Evolutionary conservation across 257 asterid genomes (phyloP).

Genomic region (Przewalskia tangutica): DNA sequence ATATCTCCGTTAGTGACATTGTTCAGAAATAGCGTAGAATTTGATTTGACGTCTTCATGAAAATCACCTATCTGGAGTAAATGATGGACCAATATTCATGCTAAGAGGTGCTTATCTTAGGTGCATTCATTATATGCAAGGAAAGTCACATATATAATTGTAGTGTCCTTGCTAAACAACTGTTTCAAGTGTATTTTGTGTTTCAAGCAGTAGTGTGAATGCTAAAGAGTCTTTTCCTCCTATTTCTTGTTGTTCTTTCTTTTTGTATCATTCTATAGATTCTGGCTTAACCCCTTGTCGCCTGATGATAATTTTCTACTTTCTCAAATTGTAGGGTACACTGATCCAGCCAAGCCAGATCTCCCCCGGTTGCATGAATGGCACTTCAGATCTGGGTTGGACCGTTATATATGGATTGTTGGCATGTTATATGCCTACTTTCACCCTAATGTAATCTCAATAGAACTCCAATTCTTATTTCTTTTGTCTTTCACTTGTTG

Average conservation of each 20-base stretch:
- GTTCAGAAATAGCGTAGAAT: not conserved
- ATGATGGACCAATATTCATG: not conserved
- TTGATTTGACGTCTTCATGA: not conserved
- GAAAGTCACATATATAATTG: not conserved
- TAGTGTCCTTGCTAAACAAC: not conserved
- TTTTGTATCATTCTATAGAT: not conserved
- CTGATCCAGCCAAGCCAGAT: conserved; percentile 88
- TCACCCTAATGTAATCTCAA: conserved; percentile 55
- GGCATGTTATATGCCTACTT: conserved; percentile 82
- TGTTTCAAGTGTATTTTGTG: not conserved
- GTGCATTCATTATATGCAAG: not conserved
- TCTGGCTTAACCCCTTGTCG: not conserved
- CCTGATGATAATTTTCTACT: conserved; percentile 13
- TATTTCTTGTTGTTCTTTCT: not conserved
- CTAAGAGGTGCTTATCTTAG: not conserved
- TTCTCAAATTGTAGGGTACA: conserved; percentile 47
- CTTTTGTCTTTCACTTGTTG: not conserved
- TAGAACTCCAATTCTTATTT: not conserved
- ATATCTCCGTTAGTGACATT: not conserved
- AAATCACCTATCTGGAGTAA: not conserved
- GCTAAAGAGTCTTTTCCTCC: not conserved
- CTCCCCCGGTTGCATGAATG: conserved; percentile 90
- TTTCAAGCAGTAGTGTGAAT: not conserved
- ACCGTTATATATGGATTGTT: conserved; percentile 76
- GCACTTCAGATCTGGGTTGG: conserved; percentile 93